A percentile compares a stretch with the other conserved stretches of the same genome.
These are phyloP conservation scores for Suillus alpinus DNA, from an alignment of 768 basidiomycete genomes.

Conservation along the genomic window DNA sequence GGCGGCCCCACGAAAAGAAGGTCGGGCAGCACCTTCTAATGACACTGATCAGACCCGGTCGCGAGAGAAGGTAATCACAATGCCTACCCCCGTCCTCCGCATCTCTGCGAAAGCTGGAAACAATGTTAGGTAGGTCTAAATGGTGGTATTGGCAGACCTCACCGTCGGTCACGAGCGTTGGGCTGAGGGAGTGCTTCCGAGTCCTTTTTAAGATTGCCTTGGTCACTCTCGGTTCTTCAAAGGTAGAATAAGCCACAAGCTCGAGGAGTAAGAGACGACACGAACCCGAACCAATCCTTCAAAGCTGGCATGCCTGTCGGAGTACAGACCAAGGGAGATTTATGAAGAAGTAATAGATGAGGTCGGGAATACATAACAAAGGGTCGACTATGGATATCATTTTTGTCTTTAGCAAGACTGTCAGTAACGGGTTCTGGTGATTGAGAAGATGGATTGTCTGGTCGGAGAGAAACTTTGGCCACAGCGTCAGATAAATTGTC, in stretches of 20 bases:
- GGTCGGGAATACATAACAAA: constrained; percentile 67
- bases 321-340: constrained; percentile 70
- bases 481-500: constrained; percentile 30
- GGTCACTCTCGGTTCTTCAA: constrained; percentile 47
- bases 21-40: constrained; percentile 53
- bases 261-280: constrained; percentile 17
- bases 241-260: constrained; percentile 20
- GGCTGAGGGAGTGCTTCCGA: constrained; percentile 49
- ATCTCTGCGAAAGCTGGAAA: constrained; percentile 69
- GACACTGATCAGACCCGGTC: constrained; percentile 6
- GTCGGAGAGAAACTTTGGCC: constrained; percentile 31
- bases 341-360: constrained; percentile 65
- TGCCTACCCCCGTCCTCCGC: constrained; percentile 66
- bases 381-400: constrained; percentile 30
- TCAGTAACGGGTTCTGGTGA: constrained; percentile 16
- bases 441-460: constrained; percentile 5
- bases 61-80: constrained; percentile 6
- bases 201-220: constrained; percentile 53
- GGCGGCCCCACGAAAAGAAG: constrained; percentile 61
- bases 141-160: constrained; percentile 13
- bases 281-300: constrained; percentile 88
- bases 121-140: not conserved
- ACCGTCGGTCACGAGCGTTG: constrained; percentile 69
- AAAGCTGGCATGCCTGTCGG: constrained; percentile 78
- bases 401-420: constrained; percentile 29